Percentiles rank a stretch among this genome's conserved stretches.
These are phyloP conservation scores for Puccinia hordei DNA, from an alignment of 1,284 basidiomycete genomes.

Conservation along the genomic window DNA sequence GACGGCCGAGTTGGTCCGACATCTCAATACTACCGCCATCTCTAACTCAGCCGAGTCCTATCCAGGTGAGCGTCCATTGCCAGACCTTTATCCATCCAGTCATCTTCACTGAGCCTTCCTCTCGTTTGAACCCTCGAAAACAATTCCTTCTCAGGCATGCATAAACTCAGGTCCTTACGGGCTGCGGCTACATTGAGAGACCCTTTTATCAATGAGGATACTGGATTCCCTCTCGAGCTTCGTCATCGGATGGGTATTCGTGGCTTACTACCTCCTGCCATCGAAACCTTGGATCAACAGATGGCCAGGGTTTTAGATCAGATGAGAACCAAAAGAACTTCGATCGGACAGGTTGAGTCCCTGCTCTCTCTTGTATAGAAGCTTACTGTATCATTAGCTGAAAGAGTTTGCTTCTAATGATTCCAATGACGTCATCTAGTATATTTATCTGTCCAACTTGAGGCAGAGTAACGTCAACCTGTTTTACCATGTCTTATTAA, in stretches of 20 bases:
- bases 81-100: background rate
- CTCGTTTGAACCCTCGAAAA: background rate
- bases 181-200: slow-evolving; percentile 49
- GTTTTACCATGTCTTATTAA: slow-evolving; percentile 50
- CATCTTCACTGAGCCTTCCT: slow-evolving; percentile 5
- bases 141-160: slow-evolving; percentile 13
- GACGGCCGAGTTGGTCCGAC: slow-evolving; percentile 46
- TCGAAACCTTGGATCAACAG: slow-evolving; percentile 47
- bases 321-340: slow-evolving; percentile 49
- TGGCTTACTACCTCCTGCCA: slow-evolving; percentile 42
- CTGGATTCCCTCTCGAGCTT: slow-evolving; percentile 43
- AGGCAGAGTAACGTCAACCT: slow-evolving; percentile 50
- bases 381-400: background rate
- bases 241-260: slow-evolving; percentile 49
- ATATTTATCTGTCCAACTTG: slow-evolving; percentile 48
- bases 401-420: background rate
- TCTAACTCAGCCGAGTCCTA: slow-evolving; percentile 30
- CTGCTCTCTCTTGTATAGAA: background rate
- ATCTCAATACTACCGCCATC: slow-evolving; percentile 41
- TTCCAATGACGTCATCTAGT: slow-evolving; percentile 26
- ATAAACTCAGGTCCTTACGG: slow-evolving; percentile 41
- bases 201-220: slow-evolving; percentile 50
- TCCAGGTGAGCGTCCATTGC: slow-evolving; percentile 18
- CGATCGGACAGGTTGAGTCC: slow-evolving; percentile 48
- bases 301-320: slow-evolving; percentile 50